These are phyloP conservation scores for Leptosphaerulina australis DNA, from an alignment of 2,329 filamentous ascomycete genomes.

Conservation along the genomic window DNA sequence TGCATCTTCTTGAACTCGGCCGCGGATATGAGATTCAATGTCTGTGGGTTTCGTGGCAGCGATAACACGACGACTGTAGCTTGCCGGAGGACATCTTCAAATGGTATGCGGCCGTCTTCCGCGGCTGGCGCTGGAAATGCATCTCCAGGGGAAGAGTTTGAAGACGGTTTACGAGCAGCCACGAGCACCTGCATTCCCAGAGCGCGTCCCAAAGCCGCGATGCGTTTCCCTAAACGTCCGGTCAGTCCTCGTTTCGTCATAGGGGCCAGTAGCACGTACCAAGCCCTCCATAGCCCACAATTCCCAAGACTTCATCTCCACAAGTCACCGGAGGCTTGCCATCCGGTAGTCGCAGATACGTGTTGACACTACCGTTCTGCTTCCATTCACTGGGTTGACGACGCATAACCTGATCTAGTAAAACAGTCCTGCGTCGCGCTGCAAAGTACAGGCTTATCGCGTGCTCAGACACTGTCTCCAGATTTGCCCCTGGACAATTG, in stretches of 20 bases:
- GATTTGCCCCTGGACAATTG: constrained; percentile 56
- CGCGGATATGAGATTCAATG: constrained; percentile 42
- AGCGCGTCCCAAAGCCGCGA: constrained; percentile 53
- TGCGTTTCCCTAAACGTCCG: constrained; percentile 46
- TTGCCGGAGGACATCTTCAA: constrained; percentile 45
- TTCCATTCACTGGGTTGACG: constrained; percentile 51
- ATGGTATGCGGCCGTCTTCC: constrained; percentile 41
- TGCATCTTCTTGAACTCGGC: constrained; percentile 55
- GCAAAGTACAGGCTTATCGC: constrained; percentile 59
- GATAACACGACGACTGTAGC: constrained; percentile 50
- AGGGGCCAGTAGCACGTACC: constrained; percentile 37
- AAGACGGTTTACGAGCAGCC: constrained; percentile 49
- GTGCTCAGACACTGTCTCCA: constrained; percentile 58
- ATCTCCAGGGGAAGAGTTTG: constrained; percentile 11
- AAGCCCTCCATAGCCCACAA: constrained; percentile 58
- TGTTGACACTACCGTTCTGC: constrained; percentile 44
- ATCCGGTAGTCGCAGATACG: constrained; percentile 41
- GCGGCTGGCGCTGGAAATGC: constrained; percentile 10
- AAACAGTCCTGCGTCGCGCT: constrained; percentile 50
- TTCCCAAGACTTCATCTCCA: constrained; percentile 56
- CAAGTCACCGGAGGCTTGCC: constrained; percentile 53
- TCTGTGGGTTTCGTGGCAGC: constrained; percentile 42
- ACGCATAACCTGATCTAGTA: constrained; percentile 35
- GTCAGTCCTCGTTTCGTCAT: constrained; percentile 17
- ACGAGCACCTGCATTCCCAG: constrained; percentile 58